Evolutionary conservation across 2,329 filamentous ascomycete genomes (phyloP).

Genomic region (Aureobasidium pullulans): DNA sequence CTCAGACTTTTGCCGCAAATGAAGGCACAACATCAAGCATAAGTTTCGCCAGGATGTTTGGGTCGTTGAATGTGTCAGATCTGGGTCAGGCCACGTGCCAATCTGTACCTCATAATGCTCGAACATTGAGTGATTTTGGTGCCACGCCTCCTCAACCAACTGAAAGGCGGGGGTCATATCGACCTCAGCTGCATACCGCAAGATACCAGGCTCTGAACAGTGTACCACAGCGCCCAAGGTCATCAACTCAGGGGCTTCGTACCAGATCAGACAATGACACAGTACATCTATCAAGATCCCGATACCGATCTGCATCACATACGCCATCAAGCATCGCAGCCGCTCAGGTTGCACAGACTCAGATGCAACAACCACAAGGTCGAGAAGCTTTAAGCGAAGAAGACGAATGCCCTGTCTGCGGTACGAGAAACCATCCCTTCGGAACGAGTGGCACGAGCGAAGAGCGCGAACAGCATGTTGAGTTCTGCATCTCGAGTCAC

Average conservation of each 20-base stretch:
- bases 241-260: neutral
- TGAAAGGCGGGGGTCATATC: conserved; percentile 6
- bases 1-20: conserved; percentile 8
- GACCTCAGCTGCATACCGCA: conserved; percentile 7
- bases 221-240: conserved; percentile 2
- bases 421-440: conserved; percentile 54
- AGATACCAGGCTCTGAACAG: conserved; percentile 10
- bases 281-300: neutral
- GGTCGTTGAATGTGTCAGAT: neutral
- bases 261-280: conserved; percentile 11
- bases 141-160: neutral
- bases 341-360: neutral
- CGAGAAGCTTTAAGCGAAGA: conserved; percentile 46
- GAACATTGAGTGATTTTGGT: neutral
- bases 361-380: neutral
- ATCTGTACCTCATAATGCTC: conserved; percentile 6
- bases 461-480: conserved; percentile 15
- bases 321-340: neutral
- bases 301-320: conserved; percentile 1
- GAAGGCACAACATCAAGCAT: neutral
- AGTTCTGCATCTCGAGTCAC: conserved; percentile 25
- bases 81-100: neutral
- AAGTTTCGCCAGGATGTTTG: conserved; percentile 9
- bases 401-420: conserved; percentile 73
- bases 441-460: conserved; percentile 10